Conservation (phyloP, 2,329 filamentous ascomycete genomes). For the Phaeophleospora eucalypticola region DNA sequence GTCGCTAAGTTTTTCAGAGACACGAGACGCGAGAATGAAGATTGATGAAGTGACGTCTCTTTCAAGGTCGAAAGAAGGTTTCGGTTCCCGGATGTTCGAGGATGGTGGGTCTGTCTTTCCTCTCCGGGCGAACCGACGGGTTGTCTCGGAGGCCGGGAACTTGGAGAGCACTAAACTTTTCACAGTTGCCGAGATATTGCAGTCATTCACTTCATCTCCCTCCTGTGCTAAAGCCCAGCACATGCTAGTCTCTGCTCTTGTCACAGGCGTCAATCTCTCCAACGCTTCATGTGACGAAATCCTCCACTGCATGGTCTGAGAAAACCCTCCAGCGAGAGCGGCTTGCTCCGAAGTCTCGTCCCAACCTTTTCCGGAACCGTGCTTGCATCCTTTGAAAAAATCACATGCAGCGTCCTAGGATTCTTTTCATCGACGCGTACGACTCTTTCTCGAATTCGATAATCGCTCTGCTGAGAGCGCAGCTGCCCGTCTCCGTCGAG, state of each 20-base stretch:
- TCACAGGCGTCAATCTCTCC: background rate
- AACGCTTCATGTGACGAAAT: background rate
- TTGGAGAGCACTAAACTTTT: too few relatives aligned
- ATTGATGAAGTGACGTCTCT: background rate
- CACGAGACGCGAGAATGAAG: background rate
- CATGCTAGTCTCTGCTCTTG: too few relatives aligned
- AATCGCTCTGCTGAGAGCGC: slow-evolving; percentile 70
- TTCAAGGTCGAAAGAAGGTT: background rate
- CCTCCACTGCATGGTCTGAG: slow-evolving; percentile 3
- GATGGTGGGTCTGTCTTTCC: background rate
- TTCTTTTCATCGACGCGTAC: slow-evolving; percentile 91
- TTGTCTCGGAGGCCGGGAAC: too few relatives aligned
- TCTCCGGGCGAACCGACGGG: too few relatives aligned
- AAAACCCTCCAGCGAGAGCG: background rate
- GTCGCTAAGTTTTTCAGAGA: too few relatives aligned
- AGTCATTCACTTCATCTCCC: background rate
- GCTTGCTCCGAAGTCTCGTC: slow-evolving; percentile 5
- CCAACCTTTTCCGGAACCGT: too few relatives aligned
- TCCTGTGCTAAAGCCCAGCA: too few relatives aligned
- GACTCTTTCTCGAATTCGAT: slow-evolving; percentile 98
- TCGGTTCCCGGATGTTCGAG: background rate
- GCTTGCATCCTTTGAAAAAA: too few relatives aligned
- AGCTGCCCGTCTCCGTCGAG: slow-evolving; percentile 55
- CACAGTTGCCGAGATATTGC: too few relatives aligned
- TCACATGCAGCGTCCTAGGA: slow-evolving; percentile 26